Base-by-base conservation (phyloP, 805 yeast species). In the Starmerella cellae region DNA sequence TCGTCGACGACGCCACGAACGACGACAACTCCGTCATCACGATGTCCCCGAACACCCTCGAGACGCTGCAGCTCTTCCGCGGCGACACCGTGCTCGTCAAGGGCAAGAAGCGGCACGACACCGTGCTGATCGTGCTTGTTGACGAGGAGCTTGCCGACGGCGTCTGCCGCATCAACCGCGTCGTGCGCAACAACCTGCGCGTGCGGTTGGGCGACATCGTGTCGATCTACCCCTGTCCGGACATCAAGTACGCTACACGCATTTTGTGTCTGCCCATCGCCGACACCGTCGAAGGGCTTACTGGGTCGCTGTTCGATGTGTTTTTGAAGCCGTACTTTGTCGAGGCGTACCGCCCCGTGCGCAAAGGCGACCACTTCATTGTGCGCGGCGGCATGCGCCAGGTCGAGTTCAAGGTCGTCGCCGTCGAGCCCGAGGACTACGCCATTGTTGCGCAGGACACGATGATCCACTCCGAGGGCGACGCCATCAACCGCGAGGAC, bases 311-410 rank as follows among this genome's bases (percentile, higher is more conserved):
- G 54, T 91, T 91, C 55, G 99, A 91, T 58, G 95, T 87, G 20
- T 91, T 80, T 68, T 73, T 91, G 62, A 91, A 91, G 68, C 98
- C 98, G 32, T 91, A 91, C 68, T 91, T 91, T 61, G 96, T 91
- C 35, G 99, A 91, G 67, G 96, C 98, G 44, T 91, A 91, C 67
- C 79, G 98, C 66, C 98, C 98, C 3, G 95, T 91, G 31, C 81
- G 96, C 66, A 88, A 87, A 62, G 96, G 96, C 51, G 98, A 91
- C 60, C 82, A 82, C 56, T 91, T 91, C 65, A 77, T 88, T 37
- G 97, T 84, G 21, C 77, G 98, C 63, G 98, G 98, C 59, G 95
- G 96, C 61, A 91, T 91, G 98, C 79, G 98, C 67, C 97, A 88
- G 62, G 98, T 91, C 35, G 98, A 91, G 64, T 91, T 91, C 69